Percentiles rank a stretch among this genome's conserved stretches.
Evolutionary conservation across 257 asterid species (phyloP).

Genomic region (Solanum stenotomum): DNA sequence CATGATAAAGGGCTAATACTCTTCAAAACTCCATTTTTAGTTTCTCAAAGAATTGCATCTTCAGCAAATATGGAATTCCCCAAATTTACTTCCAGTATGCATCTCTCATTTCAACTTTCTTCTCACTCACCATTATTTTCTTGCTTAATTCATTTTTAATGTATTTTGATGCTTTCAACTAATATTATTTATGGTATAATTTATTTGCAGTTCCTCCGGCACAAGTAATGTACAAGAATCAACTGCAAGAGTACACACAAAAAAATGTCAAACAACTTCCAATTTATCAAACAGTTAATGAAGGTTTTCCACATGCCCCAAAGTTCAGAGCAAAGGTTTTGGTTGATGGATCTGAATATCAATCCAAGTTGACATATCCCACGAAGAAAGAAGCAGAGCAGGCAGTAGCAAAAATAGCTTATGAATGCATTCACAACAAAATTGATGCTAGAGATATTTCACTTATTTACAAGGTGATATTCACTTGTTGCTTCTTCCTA

Average conservation of each 20-base stretch:
- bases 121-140: neutral
- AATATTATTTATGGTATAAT: neutral
- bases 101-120: neutral
- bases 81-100: neutral
- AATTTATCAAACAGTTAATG: constrained; percentile 9
- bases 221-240: constrained; percentile 14
- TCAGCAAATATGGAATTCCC: neutral
- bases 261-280: constrained; percentile 12
- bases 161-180: neutral
- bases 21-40: too few species aligned
- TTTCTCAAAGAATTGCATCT: neutral
- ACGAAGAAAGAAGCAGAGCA: constrained; percentile 16
- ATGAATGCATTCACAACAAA: neutral
- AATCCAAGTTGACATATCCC: constrained; percentile 2
- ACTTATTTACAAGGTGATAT: constrained; percentile 8
- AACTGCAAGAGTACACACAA: constrained; percentile 17
- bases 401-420: constrained; percentile 20
- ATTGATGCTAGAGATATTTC: neutral
- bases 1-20: neutral
- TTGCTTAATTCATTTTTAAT: neutral
- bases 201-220: neutral
- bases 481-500: neutral
- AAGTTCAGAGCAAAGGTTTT: constrained; percentile 12
- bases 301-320: constrained; percentile 18
- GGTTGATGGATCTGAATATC: constrained; percentile 3